Evolutionary conservation across 495 filamentous ascomycete genomes (phyloP).

Genomic region (Neurospora terricola): DNA sequence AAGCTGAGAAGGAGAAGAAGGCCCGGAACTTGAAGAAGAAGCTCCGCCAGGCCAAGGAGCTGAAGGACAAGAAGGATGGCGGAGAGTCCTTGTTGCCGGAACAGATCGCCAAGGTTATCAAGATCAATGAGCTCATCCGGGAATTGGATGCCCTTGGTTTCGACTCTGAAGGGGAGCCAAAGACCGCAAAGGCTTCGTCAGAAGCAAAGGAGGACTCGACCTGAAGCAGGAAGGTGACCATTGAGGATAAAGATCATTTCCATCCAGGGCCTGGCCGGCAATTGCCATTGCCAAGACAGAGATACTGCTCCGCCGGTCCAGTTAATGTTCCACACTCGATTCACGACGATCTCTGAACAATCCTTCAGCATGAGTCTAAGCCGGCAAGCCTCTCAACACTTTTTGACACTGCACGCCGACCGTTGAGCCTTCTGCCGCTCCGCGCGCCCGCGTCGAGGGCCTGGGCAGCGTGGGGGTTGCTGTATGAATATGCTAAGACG

Average conservation of each 20-base stretch:
- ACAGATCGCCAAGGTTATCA: constrained; percentile 95
- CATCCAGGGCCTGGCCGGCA: not conserved
- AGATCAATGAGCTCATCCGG: constrained; percentile 84
- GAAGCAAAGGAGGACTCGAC: not conserved
- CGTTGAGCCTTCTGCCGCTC: not conserved
- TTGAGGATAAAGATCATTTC: not conserved
- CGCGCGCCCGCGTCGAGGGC: not conserved
- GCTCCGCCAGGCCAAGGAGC: constrained; percentile 79
- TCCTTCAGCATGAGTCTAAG: not conserved
- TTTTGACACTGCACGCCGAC: not conserved
- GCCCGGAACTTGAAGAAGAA: constrained; percentile 93
- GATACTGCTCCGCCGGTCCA: not conserved
- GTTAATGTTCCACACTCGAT: not conserved
- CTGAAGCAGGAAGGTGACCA: not conserved
- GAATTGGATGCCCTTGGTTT: constrained; percentile 84
- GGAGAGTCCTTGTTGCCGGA: constrained; percentile 79
- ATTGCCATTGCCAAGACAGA: not conserved
- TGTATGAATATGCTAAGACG: not conserved
- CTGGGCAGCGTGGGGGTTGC: not conserved
- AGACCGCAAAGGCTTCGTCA: constrained; percentile 5
- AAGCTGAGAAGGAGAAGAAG: constrained; percentile 83
- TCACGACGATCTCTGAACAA: not conserved
- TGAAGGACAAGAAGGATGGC: constrained; percentile 82
- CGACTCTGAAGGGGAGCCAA: constrained; percentile 49
- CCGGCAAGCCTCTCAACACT: not conserved